Evolutionary conservation across 176 grass and related monocot species (phyloP), one percentile per base, ranked within the genome.

Genomic region (Chloris gayana): DNA sequence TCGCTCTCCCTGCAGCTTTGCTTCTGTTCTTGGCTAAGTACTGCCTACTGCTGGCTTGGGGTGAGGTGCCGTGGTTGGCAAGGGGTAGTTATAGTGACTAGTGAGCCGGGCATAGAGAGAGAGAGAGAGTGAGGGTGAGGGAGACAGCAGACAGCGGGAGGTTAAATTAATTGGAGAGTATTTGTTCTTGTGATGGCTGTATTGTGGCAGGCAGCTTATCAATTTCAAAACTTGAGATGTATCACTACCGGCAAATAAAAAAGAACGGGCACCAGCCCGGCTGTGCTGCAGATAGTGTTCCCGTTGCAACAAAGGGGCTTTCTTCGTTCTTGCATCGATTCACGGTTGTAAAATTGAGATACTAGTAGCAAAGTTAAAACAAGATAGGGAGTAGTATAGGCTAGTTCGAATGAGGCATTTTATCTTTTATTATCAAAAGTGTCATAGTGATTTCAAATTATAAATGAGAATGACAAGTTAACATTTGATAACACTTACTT

Each of bases 11-110:
- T 60, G 18, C 77, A 77, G 66, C 46, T 77, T 84, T 53, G 50
- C 74, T 85, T 82, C 67, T 78, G 79, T 57, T 89, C 57, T 82
- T 77, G 67, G 83, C 72, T n/a, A n/a, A n/a, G n/a, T n/a, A n/a
- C n/a, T n/a, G n/a, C n/a, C n/a, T 68, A 57, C 73, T 72, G 42
- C 73, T 72, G 42, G 26, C 56, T 73, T 84, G 45, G 78, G 73
- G 59, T 59, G 72, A 77, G 78, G 38, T 86, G 67, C 83, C 83
- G 84, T 86, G 83, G 83, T 86, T 83, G 86, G 86, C 86, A 76
- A 80, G 66, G 72, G 84, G 57, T 80, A 81, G 76, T 81, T 72
- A 89, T 82, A 89, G 54, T 24, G 50, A 22, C 50, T 54, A 54
- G 75, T 72, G 87, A 73, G 78, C 58, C 41, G 21, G 10, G 32